phyloP scores from a whole-genome alignment of 768 basidiomycete genomes.

The Clitopilus hobsonii region DNA sequence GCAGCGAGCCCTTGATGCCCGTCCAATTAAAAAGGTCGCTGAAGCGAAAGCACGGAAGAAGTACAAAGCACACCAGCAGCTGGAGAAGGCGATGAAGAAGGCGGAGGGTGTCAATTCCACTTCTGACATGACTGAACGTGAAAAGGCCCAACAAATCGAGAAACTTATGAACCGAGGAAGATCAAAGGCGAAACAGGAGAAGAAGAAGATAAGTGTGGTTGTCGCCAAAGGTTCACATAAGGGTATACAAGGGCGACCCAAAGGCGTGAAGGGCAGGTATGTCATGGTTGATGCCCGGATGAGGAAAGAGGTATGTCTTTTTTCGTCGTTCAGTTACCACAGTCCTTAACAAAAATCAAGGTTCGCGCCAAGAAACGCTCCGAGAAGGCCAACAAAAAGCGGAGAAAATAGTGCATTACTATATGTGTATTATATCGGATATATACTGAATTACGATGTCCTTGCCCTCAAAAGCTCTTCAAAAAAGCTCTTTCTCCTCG shows the following conservation, averaged over 20 bases:
- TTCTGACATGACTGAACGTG: conserved; percentile 87
- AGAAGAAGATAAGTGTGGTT: conserved; percentile 78
- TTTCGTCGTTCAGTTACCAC: not conserved
- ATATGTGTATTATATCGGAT: conserved; percentile 1
- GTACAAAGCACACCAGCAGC: conserved; percentile 73
- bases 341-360: conserved; percentile 32
- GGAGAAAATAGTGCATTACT: conserved; percentile 26
- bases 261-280: conserved; percentile 94
- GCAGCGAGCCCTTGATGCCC: conserved; percentile 90
- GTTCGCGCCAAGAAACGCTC: conserved; percentile 78
- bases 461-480: too few species aligned
- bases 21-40: conserved; percentile 98
- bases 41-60: conserved; percentile 99
- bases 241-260: conserved; percentile 89
- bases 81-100: conserved; percentile 94
- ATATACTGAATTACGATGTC: too few species aligned
- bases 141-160: conserved; percentile 91
- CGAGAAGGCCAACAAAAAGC: conserved; percentile 69
- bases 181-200: conserved; percentile 59
- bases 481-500: too few species aligned
- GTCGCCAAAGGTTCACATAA: conserved; percentile 90
- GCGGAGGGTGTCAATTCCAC: conserved; percentile 90
- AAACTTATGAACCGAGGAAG: conserved; percentile 84
- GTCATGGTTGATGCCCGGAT: conserved; percentile 92
- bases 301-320: conserved; percentile 76